Evolutionary conservation across 2,329 filamentous ascomycete species (phyloP).

Genomic region (Sporothrix humicola): DNA sequence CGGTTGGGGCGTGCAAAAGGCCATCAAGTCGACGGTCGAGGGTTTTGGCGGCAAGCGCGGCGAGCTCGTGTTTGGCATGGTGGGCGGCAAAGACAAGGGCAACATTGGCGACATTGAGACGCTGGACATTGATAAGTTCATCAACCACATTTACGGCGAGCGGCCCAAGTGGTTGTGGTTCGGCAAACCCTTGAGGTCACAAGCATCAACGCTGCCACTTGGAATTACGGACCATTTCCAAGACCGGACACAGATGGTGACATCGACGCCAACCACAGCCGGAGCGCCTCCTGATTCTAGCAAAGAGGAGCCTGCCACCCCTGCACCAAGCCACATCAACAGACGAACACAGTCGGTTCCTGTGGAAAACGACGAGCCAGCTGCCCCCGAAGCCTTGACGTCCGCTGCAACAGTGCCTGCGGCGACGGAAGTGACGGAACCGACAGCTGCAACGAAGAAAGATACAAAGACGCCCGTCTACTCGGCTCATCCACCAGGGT

Average conservation of each 20-base stretch:
- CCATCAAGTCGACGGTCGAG: slow-evolving; percentile 92
- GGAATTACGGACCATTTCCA: slow-evolving; percentile 42
- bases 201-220: slow-evolving; percentile 40
- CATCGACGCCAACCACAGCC: neutral
- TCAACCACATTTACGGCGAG: slow-evolving; percentile 78
- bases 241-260: slow-evolving; percentile 45
- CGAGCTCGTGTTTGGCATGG: slow-evolving; percentile 95
- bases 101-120: slow-evolving; percentile 94
- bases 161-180: slow-evolving; percentile 93
- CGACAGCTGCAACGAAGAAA: slow-evolving; percentile 43
- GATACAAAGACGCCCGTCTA: slow-evolving; percentile 56
- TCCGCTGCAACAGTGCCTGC: neutral
- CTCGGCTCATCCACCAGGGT: slow-evolving; percentile 52
- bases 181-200: slow-evolving; percentile 78
- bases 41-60: slow-evolving; percentile 93
- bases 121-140: slow-evolving; percentile 82
- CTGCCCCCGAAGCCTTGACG: neutral
- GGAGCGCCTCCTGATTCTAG: neutral
- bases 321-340: neutral
- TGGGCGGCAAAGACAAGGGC: slow-evolving; percentile 82
- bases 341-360: slow-evolving; percentile 59
- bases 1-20: slow-evolving; percentile 88
- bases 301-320: neutral
- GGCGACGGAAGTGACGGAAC: slow-evolving; percentile 4
- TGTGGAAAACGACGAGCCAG: slow-evolving; percentile 25